Evolutionary conservation across 805 yeast species (phyloP).

Genomic region (Blastobotrys parvus): DNA sequence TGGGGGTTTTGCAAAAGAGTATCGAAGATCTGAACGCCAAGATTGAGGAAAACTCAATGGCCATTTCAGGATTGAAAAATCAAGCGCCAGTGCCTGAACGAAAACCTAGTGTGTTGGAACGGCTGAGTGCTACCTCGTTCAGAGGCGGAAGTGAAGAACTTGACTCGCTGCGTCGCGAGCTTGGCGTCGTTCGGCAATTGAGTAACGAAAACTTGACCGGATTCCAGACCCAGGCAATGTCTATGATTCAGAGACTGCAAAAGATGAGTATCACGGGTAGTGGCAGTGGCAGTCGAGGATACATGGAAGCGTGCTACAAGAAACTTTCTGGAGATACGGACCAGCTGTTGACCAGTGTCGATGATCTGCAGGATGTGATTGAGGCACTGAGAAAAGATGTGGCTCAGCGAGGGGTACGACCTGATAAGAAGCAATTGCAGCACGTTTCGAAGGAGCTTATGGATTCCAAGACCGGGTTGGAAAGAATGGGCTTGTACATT

Average conservation of each 20-base stretch:
- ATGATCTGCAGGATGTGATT: slow-evolving; percentile 84
- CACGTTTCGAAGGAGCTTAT: slow-evolving; percentile 56
- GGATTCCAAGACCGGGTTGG: slow-evolving; percentile 46
- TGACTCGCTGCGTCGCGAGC: slow-evolving; percentile 16
- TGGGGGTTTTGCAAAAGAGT: slow-evolving; percentile 16
- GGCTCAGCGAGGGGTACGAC: slow-evolving; percentile 81
- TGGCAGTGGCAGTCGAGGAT: slow-evolving; percentile 33
- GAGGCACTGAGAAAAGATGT: slow-evolving; percentile 88
- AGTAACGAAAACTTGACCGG: slow-evolving; percentile 12
- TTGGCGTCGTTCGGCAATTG: slow-evolving; percentile 20
- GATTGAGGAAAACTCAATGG: slow-evolving; percentile 18
- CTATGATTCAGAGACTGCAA: slow-evolving; percentile 12
- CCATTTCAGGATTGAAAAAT: slow-evolving; percentile 6
- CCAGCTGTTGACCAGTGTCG: slow-evolving; percentile 64
- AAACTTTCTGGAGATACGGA: slow-evolving; percentile 75
- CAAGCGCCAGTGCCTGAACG: neutral
- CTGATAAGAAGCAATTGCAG: slow-evolving; percentile 64
- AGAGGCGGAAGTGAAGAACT: slow-evolving; percentile 6
- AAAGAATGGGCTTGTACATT: slow-evolving; percentile 52
- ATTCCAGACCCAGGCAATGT: slow-evolving; percentile 11
- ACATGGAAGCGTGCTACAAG: slow-evolving; percentile 68
- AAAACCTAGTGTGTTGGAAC: neutral
- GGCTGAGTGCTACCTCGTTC: slow-evolving; percentile 6
- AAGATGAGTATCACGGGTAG: slow-evolving; percentile 22
- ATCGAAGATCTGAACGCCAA: slow-evolving; percentile 21